Percentiles rank a stretch among this genome's conserved stretches.
phyloP scores from a whole-genome alignment of 129 eudicot genomes.

The Pseudognaphalium luteoalbum region DNA sequence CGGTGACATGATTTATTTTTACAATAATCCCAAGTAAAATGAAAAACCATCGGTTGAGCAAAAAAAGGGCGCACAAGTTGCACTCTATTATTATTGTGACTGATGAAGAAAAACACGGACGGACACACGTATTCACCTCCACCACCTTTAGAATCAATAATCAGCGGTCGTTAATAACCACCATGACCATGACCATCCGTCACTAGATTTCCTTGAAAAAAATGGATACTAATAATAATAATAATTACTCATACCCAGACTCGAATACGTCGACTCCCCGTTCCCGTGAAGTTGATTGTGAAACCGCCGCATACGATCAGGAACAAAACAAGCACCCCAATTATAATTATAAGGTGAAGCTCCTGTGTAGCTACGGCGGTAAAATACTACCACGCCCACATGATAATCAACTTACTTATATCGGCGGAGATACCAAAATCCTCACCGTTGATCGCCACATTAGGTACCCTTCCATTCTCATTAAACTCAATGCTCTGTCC shows the following conservation, averaged over 20 bases:
- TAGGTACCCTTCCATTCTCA: conserved; percentile 31
- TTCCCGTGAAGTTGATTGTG: conserved; percentile 47
- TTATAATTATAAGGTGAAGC: conserved; percentile 44
- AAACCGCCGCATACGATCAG: conserved; percentile 37
- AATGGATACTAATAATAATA: conserved; percentile 33
- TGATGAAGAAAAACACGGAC: neutral
- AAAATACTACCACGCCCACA: conserved; percentile 60
- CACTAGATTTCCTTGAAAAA: neutral
- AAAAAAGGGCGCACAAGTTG: no score
- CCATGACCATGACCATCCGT: neutral
- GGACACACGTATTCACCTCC: neutral
- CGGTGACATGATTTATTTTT: no score
- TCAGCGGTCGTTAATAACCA: neutral
- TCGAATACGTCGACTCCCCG: conserved; percentile 58
- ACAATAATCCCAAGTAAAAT: no score
- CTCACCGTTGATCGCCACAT: conserved; percentile 53
- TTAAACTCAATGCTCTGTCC: conserved; percentile 35
- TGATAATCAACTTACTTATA: conserved; percentile 52
- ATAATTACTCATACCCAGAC: conserved; percentile 39
- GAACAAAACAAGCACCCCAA: conserved; percentile 18
- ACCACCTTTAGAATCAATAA: neutral
- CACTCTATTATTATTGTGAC: no score
- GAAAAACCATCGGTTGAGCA: no score
- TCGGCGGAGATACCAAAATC: conserved; percentile 64
- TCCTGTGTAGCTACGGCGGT: conserved; percentile 67